Base-by-base conservation (phyloP, 495 filamentous ascomycete species). In the Thozetella sp. region DNA sequence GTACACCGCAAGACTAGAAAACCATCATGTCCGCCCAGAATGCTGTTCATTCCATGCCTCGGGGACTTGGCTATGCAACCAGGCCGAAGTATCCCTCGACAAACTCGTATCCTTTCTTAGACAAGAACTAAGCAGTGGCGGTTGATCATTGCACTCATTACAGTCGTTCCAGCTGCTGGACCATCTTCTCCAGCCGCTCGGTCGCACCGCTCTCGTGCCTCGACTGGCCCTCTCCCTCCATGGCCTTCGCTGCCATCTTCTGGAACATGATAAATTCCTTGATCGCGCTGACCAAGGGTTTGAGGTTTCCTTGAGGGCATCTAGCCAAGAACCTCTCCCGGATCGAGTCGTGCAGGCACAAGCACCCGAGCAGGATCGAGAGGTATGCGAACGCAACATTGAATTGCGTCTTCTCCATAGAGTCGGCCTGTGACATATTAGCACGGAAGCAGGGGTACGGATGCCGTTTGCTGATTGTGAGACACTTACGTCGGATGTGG, bases 321-420 rank as follows among this genome's bases (percentile, higher is more conserved):
- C 73, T 78, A 4, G 72, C 45, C 63, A 76, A 26, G 25, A 93
- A 78, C 22, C 77, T 70, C 24, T 72, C 67, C 30, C 82, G 72
- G 13, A 86, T 83, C 25, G 78, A 75, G 13, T 66, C 51, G 53
- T 86, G 76, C 20, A 93, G 76, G 67, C 89, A 93, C 17, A 97
- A 79, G 53, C 89, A 91, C 25, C 91, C 89, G 12, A 99, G 77
- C 2, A 97, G 78, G 3, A 98, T 86, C 0, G 94, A 87, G 45
- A 99, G 80, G 66, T 97, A 99, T 25, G 96, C 96, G 58, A 93
- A 87, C 2, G 91, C 90, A 25, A 99, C 93, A 69, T 94, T 97
- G 54, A 87, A 83, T 54, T 89, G 88, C n/a, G 88, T 87, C 64
- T 92, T 91, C 69, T 92, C 82, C 66, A 93, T 83, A 0, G 93